phyloP scores from a whole-genome alignment of 2,329 filamentous ascomycete genomes.

The Helotiales sp. region DNA sequence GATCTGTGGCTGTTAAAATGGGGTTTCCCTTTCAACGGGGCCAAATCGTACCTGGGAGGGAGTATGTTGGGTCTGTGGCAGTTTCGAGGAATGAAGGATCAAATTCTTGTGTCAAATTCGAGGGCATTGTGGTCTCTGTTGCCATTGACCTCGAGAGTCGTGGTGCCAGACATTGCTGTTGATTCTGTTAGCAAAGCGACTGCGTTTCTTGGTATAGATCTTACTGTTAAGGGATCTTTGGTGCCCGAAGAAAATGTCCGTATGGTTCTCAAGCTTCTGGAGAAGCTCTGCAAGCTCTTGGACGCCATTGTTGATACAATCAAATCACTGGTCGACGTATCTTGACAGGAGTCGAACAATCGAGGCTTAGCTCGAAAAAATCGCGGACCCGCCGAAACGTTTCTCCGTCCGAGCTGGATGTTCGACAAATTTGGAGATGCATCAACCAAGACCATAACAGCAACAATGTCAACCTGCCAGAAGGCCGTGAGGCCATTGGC shows the following conservation, averaged over 20 bases:
- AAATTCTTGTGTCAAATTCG: conserved; percentile 29
- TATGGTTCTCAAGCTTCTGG: conserved; percentile 37
- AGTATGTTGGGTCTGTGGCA: conserved; percentile 16
- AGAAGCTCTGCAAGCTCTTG: conserved; percentile 41
- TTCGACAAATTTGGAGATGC: conserved; percentile 36
- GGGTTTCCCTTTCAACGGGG: neutral
- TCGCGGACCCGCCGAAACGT: conserved; percentile 25
- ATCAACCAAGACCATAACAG: conserved; percentile 31
- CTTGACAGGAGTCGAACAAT: conserved; percentile 22
- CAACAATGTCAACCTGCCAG: conserved; percentile 63
- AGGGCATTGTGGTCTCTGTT: conserved; percentile 48
- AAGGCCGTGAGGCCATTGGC: conserved; percentile 62
- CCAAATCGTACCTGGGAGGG: conserved; percentile 25
- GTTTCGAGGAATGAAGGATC: conserved; percentile 23
- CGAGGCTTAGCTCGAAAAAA: conserved; percentile 34
- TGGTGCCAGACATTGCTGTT: conserved; percentile 51
- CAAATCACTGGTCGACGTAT: conserved; percentile 23
- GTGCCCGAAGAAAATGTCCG: conserved; percentile 34
- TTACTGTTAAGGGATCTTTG: conserved; percentile 48
- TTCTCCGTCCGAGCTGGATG: conserved; percentile 24
- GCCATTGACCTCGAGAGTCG: conserved; percentile 52
- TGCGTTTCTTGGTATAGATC: conserved; percentile 14
- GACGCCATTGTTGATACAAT: conserved; percentile 40
- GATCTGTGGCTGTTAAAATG: conserved; percentile 47
- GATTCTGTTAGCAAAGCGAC: conserved; percentile 17